Evolutionary conservation across 176 grass and related monocot genomes (phyloP).

Genomic region (Oryza meyeriana): DNA sequence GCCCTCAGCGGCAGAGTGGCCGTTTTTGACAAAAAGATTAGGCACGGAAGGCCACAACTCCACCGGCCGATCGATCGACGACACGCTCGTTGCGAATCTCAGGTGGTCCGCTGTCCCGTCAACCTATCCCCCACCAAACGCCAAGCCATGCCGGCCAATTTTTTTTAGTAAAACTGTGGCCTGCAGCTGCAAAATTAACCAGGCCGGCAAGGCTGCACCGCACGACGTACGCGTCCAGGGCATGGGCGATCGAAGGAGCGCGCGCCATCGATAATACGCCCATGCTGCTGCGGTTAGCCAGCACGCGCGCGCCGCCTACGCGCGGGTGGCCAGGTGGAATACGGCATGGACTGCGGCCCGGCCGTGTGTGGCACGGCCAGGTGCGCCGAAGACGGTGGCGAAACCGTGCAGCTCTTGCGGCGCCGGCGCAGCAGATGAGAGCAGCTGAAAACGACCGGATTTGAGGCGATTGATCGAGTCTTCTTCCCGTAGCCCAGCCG

Average conservation of each 20-base stretch:
- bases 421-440: neutral
- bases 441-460: neutral
- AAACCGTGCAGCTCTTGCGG: neutral
- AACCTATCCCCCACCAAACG: neutral
- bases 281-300: neutral
- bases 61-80: neutral
- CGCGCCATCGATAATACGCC: neutral
- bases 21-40: neutral
- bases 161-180: conserved; percentile 12
- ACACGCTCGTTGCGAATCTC: neutral
- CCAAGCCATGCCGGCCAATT: neutral
- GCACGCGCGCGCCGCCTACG: neutral
- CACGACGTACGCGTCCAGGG: neutral
- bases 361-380: conserved; percentile 10
- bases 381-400: neutral
- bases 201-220: neutral
- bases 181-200: neutral
- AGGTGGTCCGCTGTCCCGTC: conserved; percentile 12
- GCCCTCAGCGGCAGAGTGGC: neutral
- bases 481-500: neutral
- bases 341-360: neutral
- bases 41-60: neutral
- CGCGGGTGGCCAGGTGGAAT: neutral
- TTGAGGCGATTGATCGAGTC: neutral
- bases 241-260: neutral